Evolutionary conservation across 176 grass and related monocot genomes (phyloP).

Genomic region (Musa beccarii): DNA sequence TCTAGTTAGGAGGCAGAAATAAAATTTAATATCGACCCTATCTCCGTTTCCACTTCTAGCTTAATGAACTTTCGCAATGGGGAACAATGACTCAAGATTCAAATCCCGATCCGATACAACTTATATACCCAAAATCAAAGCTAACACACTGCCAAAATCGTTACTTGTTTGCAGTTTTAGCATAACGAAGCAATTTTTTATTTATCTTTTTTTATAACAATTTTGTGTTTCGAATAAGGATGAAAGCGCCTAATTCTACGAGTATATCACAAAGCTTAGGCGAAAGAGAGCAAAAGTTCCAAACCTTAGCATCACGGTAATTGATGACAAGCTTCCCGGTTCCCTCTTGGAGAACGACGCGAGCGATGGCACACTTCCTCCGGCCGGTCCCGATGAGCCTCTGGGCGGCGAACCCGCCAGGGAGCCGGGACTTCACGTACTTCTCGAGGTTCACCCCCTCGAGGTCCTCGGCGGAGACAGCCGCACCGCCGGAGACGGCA

Average conservation of each 20-base stretch:
- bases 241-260: not conserved
- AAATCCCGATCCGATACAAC: not conserved
- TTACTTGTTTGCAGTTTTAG: not conserved
- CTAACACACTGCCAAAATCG: not conserved
- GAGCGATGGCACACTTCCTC: conserved; percentile 70
- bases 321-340: conserved; percentile 88
- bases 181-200: not conserved
- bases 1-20: not conserved
- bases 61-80: not conserved
- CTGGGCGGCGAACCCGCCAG: conserved; percentile 83
- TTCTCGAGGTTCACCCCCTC: conserved; percentile 39
- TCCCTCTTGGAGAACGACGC: conserved; percentile 90
- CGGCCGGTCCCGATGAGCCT: conserved; percentile 78
- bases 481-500: conserved; percentile 16
- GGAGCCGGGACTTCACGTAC: conserved; percentile 78
- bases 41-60: not conserved
- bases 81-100: not conserved
- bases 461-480: conserved; percentile 28
- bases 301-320: conserved; percentile 78
- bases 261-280: not conserved
- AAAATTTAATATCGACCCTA: not conserved
- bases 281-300: not conserved
- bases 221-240: no score
- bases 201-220: no score
- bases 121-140: not conserved